Evolutionary conservation across 2,329 filamentous ascomycete genomes (phyloP).

Genomic region (Anisogramma anomala): DNA sequence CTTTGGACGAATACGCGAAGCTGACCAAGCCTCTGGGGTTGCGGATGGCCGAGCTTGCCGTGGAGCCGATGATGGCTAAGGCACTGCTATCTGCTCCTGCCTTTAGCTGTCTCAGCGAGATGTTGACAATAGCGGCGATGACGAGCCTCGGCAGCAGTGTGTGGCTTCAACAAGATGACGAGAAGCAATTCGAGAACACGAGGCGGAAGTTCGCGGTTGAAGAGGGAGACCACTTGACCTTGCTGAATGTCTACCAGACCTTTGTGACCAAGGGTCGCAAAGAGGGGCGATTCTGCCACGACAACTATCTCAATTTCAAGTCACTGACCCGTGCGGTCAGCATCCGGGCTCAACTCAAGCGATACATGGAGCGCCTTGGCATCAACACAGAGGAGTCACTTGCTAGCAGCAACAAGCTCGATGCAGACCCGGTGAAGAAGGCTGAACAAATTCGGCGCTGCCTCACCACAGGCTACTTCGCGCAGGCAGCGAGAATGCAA

Average conservation of each 20-base stretch:
- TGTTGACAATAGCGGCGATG: conserved; percentile 90
- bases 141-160: conserved; percentile 71
- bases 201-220: conserved; percentile 78
- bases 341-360: conserved; percentile 73
- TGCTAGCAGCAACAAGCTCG: conserved; percentile 19
- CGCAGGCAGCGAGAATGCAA: conserved; percentile 88
- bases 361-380: conserved; percentile 77
- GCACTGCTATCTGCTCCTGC: conserved; percentile 63
- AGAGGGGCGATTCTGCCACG: conserved; percentile 74
- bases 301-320: conserved; percentile 80
- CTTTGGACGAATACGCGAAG: conserved; percentile 80
- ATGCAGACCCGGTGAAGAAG: conserved; percentile 25
- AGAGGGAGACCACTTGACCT: conserved; percentile 85
- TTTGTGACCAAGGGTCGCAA: conserved; percentile 77
- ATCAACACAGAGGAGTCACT: conserved; percentile 56
- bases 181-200: conserved; percentile 61
- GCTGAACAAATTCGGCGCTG: conserved; percentile 72
- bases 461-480: conserved; percentile 82
- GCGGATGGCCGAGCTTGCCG: conserved; percentile 81
- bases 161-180: conserved; percentile 71
- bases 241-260: conserved; percentile 85
- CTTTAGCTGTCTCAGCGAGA: conserved; percentile 73
- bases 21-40: conserved; percentile 79
- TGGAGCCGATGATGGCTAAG: conserved; percentile 94
- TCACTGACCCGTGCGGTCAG: conserved; percentile 71